Conservation (phyloP, 2,329 filamentous ascomycete species). For the Eutypa lata region DNA sequence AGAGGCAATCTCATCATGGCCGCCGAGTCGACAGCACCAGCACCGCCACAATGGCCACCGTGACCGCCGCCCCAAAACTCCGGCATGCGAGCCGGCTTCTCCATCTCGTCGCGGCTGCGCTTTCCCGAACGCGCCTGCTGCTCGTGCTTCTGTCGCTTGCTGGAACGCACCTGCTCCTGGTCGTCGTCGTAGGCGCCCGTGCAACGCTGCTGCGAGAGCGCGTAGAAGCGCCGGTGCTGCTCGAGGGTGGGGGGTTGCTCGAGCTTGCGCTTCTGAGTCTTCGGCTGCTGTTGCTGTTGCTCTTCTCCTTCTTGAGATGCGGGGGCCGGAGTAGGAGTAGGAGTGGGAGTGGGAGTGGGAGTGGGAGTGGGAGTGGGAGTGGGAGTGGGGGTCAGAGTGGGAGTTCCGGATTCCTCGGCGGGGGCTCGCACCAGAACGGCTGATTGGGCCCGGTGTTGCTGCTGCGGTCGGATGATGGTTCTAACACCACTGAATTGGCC, state of each 20-base stretch:
- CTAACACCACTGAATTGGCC: too few species aligned
- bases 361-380: too few species aligned
- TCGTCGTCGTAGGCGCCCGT: background rate
- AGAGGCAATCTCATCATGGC: background rate
- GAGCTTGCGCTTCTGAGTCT: slow-evolving; percentile 3
- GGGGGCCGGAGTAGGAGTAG: too few species aligned
- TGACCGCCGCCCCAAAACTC: background rate
- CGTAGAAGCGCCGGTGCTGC: background rate
- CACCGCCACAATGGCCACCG: background rate
- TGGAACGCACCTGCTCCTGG: too few species aligned
- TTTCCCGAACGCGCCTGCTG: background rate
- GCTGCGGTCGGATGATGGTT: slow-evolving; percentile 12
- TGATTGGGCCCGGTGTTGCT: too few species aligned
- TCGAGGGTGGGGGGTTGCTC: slow-evolving; percentile 10
- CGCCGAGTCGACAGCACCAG: background rate
- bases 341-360: too few species aligned
- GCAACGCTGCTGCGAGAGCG: background rate
- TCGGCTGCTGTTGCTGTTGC: background rate
- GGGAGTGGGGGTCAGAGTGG: too few species aligned
- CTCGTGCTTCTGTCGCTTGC: background rate
- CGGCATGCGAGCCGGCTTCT: background rate
- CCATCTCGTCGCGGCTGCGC: background rate
- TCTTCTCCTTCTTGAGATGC: too few species aligned
- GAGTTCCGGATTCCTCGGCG: too few species aligned
- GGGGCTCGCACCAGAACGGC: too few species aligned